Conservation (phyloP, 164 flowering plant genomes). For the Macadamia tetraphylla region DNA sequence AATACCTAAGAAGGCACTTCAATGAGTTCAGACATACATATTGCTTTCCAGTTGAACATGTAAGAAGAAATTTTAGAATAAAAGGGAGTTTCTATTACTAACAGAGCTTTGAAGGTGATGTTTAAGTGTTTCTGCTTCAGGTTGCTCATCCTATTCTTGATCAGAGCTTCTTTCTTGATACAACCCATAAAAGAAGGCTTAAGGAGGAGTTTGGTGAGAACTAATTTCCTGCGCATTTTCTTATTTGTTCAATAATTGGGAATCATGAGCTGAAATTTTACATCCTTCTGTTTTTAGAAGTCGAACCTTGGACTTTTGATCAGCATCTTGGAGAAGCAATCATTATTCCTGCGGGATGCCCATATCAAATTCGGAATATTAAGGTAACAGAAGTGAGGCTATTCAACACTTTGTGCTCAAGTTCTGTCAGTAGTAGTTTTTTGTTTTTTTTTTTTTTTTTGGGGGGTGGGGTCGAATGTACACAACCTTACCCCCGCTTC, state of each 20-base stretch:
- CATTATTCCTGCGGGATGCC: slow-evolving; percentile 78
- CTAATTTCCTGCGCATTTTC: background rate
- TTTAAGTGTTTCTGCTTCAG: slow-evolving; percentile 20
- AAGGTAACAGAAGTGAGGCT: slow-evolving; percentile 37
- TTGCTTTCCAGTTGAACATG: slow-evolving; percentile 36
- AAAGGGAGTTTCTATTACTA: background rate
- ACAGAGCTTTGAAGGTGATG: slow-evolving; percentile 1
- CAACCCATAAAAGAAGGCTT: slow-evolving; percentile 40
- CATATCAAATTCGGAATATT: slow-evolving; percentile 58
- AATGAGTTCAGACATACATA: slow-evolving; percentile 34
- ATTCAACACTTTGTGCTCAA: background rate
- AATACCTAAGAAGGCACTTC: slow-evolving; percentile 52
- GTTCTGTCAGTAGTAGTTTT: no score
- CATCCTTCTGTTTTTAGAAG: slow-evolving; percentile 29
- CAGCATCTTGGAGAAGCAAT: slow-evolving; percentile 79
- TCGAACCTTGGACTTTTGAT: slow-evolving; percentile 75
- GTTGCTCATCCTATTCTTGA: slow-evolving; percentile 49
- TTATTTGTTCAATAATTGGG: background rate
- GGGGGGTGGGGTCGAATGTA: no score
- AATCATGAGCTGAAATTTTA: background rate
- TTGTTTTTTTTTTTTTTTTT: no score
- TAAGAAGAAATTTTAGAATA: slow-evolving; percentile 18
- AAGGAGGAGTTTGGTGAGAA: slow-evolving; percentile 43
- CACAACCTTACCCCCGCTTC: no score
- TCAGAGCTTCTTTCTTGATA: slow-evolving; percentile 33